Conservation (phyloP, 1,284 basidiomycete genomes). For the Ceratobasidium sp. region DNA sequence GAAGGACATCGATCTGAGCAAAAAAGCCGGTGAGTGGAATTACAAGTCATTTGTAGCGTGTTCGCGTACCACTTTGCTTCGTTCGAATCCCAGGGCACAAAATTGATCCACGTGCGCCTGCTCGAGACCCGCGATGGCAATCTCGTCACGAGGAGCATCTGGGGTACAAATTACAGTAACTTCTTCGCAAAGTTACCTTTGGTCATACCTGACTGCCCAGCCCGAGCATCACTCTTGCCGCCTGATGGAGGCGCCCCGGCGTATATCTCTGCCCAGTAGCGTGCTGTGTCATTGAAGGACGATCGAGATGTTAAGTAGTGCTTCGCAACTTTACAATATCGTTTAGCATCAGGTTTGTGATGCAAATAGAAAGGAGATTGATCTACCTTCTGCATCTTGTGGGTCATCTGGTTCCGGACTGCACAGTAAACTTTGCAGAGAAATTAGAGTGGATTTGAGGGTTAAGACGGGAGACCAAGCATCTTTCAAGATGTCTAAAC, state of each 20-base stretch:
- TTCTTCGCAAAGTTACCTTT: too few relatives aligned
- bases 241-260: constrained; percentile 67
- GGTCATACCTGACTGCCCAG: constrained; percentile 11
- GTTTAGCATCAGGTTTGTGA: constrained; percentile 17
- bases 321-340: constrained; percentile 72
- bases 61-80: constrained; percentile 73
- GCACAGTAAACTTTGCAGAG: constrained; percentile 93
- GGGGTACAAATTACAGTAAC: too few relatives aligned
- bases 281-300: constrained; percentile 91
- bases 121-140: constrained; percentile 43
- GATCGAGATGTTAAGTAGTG: constrained; percentile 89
- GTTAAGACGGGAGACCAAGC: constrained; percentile 94
- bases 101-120: constrained; percentile 64
- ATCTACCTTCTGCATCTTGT: constrained; percentile 85
- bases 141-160: constrained; percentile 38
- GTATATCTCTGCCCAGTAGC: constrained; percentile 92
- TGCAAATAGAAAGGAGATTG: constrained; percentile 14
- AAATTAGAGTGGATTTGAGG: constrained; percentile 95
- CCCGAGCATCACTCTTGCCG: not conserved
- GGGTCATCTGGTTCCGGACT: constrained; percentile 97
- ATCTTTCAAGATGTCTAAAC: constrained; percentile 78
- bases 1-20: constrained; percentile 81
- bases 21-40: not conserved
- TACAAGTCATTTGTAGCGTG: constrained; percentile 1
- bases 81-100: constrained; percentile 73